phyloP scores from a whole-genome alignment of 2,329 filamentous ascomycete genomes.

The Ophiobolus disseminans region DNA sequence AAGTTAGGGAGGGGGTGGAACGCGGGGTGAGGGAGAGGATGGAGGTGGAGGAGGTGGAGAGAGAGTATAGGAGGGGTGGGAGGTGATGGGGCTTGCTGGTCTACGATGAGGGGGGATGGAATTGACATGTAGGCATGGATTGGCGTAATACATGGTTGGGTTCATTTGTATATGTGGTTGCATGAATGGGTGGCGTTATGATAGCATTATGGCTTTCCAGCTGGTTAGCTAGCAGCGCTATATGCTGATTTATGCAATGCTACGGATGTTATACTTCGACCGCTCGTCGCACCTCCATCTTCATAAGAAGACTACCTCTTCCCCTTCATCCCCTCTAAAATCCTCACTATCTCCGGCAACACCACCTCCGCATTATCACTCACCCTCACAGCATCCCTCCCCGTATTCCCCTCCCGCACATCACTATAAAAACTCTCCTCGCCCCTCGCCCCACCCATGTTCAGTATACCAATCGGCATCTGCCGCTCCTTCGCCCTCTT shows the following conservation, averaged over 20 bases:
- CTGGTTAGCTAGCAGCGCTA: no score
- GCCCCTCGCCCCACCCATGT: slow-evolving; percentile 82
- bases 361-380: slow-evolving; percentile 51
- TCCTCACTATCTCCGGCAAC: slow-evolving; percentile 37
- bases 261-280: no score
- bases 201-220: no score
- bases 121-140: no score
- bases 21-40: slow-evolving; percentile 1
- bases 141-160: not conserved
- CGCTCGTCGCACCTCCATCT: no score
- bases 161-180: no score
- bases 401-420: slow-evolving; percentile 55
- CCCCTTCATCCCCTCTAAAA: slow-evolving; percentile 26
- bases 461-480: slow-evolving; percentile 87
- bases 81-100: not conserved
- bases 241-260: no score
- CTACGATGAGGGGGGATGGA: not conserved
- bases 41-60: slow-evolving; percentile 1
- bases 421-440: slow-evolving; percentile 74
- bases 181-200: no score
- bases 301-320: not conserved
- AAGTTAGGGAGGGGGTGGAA: slow-evolving; percentile 5
- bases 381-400: slow-evolving; percentile 48
- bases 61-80: slow-evolving; percentile 3
- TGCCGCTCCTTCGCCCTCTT: slow-evolving; percentile 81